A percentile compares a stretch with the other conserved stretches of the same genome.
Evolutionary conservation across 192 early-diverging fungal species (phyloP).

Genomic region (Backusella luteola): DNA sequence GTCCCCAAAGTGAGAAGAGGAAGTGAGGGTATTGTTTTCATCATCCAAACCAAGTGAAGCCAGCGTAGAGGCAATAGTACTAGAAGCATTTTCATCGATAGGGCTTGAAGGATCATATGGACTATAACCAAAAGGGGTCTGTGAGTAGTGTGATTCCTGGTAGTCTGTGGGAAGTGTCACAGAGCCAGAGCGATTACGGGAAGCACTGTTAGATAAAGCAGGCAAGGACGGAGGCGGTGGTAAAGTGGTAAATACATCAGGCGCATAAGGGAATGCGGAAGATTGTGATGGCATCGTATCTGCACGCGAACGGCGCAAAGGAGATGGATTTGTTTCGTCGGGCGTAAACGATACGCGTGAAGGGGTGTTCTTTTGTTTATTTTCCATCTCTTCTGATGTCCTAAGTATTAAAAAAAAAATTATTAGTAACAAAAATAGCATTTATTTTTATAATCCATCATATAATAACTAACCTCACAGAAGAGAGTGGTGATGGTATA

Average conservation of each 20-base stretch:
- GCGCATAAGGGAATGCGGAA: conserved; percentile 26
- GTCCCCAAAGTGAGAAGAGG: neutral
- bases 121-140: conserved; percentile 2
- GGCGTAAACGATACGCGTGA: conserved; percentile 12
- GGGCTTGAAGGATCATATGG: conserved; percentile 6
- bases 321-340: neutral
- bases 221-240: neutral
- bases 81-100: conserved; percentile 19
- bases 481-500: conserved; percentile 7
- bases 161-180: conserved; percentile 19
- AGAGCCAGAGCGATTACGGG: conserved; percentile 26
- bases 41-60: conserved; percentile 31
- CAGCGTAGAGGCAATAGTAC: conserved; percentile 28
- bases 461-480: neutral
- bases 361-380: neutral
- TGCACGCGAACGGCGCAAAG: conserved; percentile 24
- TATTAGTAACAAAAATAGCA: neutral
- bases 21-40: neutral
- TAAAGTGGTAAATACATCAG: conserved; percentile 16
- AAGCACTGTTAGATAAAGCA: neutral
- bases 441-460: neutral
- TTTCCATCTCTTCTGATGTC: neutral
- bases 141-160: neutral
- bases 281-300: conserved; percentile 34
- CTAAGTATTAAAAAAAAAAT: neutral